Conservation (phyloP, 2,329 filamentous ascomycete genomes). For the Epichloe sp. region DNA sequence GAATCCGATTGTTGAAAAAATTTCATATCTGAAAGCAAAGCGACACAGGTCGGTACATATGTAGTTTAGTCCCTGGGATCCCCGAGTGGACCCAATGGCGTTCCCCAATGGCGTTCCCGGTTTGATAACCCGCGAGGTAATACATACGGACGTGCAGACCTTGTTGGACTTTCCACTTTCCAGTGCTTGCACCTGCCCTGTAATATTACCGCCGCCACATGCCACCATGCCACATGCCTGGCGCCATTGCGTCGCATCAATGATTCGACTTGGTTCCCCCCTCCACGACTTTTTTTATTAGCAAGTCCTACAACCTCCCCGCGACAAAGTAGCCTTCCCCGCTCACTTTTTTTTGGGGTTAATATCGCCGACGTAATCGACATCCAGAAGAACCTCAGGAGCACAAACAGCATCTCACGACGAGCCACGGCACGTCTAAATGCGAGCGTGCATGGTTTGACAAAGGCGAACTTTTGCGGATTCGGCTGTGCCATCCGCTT, state of each 20-base stretch:
- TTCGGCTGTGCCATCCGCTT: slow-evolving; percentile 5
- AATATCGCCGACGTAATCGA: not conserved
- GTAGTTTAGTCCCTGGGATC: too few species aligned
- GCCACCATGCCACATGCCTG: not conserved
- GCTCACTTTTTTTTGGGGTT: not conserved
- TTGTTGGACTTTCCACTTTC: too few species aligned
- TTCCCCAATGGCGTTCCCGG: too few species aligned
- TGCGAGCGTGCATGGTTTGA: slow-evolving; percentile 5
- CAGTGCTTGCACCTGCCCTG: too few species aligned
- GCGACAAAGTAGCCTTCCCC: not conserved
- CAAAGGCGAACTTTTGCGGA: not conserved
- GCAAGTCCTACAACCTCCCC: not conserved
- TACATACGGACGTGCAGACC: too few species aligned
- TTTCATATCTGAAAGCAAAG: too few species aligned
- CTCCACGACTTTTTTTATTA: not conserved
- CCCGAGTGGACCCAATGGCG: too few species aligned
- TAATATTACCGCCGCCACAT: too few species aligned
- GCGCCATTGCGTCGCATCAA: not conserved
- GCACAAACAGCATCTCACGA: not conserved
- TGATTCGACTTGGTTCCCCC: not conserved
- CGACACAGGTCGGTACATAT: too few species aligned
- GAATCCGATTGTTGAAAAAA: too few species aligned
- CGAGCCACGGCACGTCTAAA: not conserved
- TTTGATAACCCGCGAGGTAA: too few species aligned
- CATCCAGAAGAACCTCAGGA: not conserved